These are phyloP conservation scores for Salvia sclarea DNA, from an alignment of 305 asterid species.

Conservation along the genomic window DNA sequence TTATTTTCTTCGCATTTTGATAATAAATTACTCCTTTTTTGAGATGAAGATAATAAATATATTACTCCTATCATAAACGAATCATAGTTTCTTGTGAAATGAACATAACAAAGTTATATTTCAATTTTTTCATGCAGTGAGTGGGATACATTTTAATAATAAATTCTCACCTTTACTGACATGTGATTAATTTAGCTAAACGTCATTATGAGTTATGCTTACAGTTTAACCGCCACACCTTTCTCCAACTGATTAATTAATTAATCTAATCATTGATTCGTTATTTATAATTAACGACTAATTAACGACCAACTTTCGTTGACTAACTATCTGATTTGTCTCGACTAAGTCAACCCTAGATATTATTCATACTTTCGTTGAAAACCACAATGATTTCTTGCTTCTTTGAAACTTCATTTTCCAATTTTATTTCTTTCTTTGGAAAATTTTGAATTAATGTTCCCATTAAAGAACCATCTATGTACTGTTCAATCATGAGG, in stretches of 20 bases:
- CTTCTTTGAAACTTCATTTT: background rate
- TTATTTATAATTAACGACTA: background rate
- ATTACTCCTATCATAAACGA: too few species aligned
- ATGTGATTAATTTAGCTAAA: too few species aligned
- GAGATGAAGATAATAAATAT: too few species aligned
- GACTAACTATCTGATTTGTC: background rate
- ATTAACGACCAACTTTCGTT: background rate
- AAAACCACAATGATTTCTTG: background rate
- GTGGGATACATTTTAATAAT: too few species aligned
- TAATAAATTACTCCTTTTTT: too few species aligned
- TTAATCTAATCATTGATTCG: background rate
- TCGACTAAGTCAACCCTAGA: background rate
- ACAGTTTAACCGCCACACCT: background rate
- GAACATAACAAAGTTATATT: too few species aligned
- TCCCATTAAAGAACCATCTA: background rate
- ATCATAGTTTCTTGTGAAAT: too few species aligned
- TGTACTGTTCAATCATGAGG: background rate
- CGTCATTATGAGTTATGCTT: background rate
- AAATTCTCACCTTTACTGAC: too few species aligned
- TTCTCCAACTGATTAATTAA: too few species aligned
- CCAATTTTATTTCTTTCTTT: background rate
- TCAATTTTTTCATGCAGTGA: too few species aligned
- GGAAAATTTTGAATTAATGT: background rate
- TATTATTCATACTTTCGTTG: background rate
- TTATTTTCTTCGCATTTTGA: too few species aligned